Base-by-base conservation (phyloP, 2,329 filamentous ascomycete species). In the Penicillium capsulatum region DNA sequence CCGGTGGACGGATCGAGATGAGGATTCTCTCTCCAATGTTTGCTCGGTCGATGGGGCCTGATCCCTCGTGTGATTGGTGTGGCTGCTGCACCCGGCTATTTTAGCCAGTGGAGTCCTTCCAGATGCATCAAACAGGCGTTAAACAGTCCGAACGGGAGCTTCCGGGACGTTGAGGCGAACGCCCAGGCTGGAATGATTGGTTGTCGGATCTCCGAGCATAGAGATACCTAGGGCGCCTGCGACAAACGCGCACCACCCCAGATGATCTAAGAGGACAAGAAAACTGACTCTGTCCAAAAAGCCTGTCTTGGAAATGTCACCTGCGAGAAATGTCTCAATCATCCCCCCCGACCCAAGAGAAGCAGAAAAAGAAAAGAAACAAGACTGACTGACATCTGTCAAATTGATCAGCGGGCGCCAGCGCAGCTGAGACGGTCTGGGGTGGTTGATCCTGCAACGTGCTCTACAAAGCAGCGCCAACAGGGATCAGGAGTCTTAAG, bases 41-140 rank as follows among this genome's bases (percentile, higher is more conserved):
- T 64, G 61, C 54, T 48, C 36, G 26, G 38, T 44, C 35, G 31
- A 42, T 44, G 36, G 40, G 29, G 16, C 29, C 33, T 33, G 36
- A 40, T 45, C 51, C 20, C 36, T 40, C 34, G 36, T 34, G 38
- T 45, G 47, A 59, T 59, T 60, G 55, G 54, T 35, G 40, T 51
- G 49, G 51, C 34, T 53, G 40, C 47, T 46, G 44, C 42, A 42
- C 16, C 33, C 33, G 34, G 30, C 30, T 24, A 15, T 14, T 22
- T 33, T 17, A 13, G 32, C 38, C n/a, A 20, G 31, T 26, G 37
- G 31, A 22, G 29, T 19, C 13, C 24, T 42, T 44, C 29, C 38
- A 41, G 20, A 35, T 36, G 38, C 38, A 52, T 51, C 57, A 59
- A 58, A 57, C 51, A 54, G 47, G 43, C 45, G 38, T 43, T 38